These are phyloP conservation scores for Pilatotrama ljubarskyi DNA, from an alignment of 768 basidiomycete genomes.

Conservation along the genomic window DNA sequence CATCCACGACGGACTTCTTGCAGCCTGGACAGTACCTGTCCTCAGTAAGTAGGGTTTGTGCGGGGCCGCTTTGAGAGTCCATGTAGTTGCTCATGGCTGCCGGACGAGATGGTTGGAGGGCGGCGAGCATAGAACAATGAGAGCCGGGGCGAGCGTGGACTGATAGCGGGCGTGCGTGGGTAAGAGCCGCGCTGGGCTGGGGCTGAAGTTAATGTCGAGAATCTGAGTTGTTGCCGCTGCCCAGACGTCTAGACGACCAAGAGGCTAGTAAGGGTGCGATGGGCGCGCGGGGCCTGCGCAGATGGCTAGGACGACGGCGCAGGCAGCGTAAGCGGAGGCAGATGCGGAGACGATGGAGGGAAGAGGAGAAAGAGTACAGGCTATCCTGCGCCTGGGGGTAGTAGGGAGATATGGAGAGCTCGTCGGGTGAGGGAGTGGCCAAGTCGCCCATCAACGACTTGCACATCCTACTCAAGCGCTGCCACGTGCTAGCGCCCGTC, in stretches of 20 bases:
- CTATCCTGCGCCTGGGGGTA: slow-evolving; percentile 23
- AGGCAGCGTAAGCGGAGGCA: not conserved
- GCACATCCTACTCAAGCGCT: not conserved
- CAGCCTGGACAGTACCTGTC: slow-evolving; percentile 81
- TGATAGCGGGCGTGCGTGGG: not conserved
- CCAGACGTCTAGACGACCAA: not conserved
- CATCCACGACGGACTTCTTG: slow-evolving; percentile 76
- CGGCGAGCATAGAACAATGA: slow-evolving; percentile 10
- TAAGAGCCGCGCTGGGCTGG: not conserved
- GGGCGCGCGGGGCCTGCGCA: slow-evolving; percentile 20
- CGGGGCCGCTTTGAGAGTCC: slow-evolving; percentile 19
- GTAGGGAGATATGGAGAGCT: slow-evolving; percentile 1
- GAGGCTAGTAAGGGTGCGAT: not conserved
- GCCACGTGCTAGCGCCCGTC: slow-evolving; percentile 6
- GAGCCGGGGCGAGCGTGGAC: not conserved
- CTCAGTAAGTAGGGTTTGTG: slow-evolving; percentile 33
- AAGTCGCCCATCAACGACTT: not conserved
- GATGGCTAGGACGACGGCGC: not conserved
- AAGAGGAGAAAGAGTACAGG: slow-evolving; percentile 1
- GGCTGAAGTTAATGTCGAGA: not conserved
- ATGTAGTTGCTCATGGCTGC: slow-evolving; percentile 15
- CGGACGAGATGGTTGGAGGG: slow-evolving; percentile 11
- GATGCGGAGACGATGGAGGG: not conserved
- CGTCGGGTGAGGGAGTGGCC: not conserved
- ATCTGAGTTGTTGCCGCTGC: slow-evolving; percentile 1